Evolutionary conservation across 495 filamentous ascomycete genomes (phyloP), one percentile per base, ranked within the genome.

Genomic region (Sporormia fimetaria): DNA sequence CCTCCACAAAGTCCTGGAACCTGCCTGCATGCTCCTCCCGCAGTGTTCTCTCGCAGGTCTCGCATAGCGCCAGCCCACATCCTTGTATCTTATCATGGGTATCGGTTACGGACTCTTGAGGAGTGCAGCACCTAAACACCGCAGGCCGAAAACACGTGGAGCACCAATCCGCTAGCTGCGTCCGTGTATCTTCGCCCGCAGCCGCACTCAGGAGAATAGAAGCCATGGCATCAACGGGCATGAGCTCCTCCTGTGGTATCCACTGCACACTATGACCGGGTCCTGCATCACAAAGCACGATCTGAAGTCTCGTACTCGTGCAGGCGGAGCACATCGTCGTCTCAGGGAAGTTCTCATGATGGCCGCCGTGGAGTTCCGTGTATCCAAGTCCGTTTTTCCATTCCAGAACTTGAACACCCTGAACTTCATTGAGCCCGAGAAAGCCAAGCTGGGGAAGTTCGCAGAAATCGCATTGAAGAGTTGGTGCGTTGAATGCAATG

Each of bases 371-470:
- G 1, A 52, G 24, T 20, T 52, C 49, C 1, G 33, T 42, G 26
- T 38, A 47, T 10, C 49, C 49, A 16, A 43, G 23, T 3, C 42
- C 49, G 23, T 42, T 40, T 10, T 33, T 6, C 49, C 49, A 52
- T 22, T 32, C 24, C 9, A 52, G n/a, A 15, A 39, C 42, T 17
- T 52, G 32, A 4, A 43, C 33, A 16, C 25, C 21, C 16, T 25
- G 27, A n/a, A n/a, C n/a, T 22, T 47, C 42, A 7, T 17, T 25
- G 17, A 37, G 33, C 6, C 49, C 49, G 27, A 47, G 8, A 4
- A 47, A 27, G 11, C 37, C 20, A 24, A 52, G 47, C 6, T 10
- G 9, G 17, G 49, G 42, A 17, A 28, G 30, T 11, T 41, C 31
- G 49, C 49, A 52, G 37, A 46, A 52, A 18, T 18, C 31, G 29